Percentiles rank a stretch among this genome's conserved stretches.
Conservation (phyloP, 2,329 filamentous ascomycete species). For the Leptographium flavum region DNA sequence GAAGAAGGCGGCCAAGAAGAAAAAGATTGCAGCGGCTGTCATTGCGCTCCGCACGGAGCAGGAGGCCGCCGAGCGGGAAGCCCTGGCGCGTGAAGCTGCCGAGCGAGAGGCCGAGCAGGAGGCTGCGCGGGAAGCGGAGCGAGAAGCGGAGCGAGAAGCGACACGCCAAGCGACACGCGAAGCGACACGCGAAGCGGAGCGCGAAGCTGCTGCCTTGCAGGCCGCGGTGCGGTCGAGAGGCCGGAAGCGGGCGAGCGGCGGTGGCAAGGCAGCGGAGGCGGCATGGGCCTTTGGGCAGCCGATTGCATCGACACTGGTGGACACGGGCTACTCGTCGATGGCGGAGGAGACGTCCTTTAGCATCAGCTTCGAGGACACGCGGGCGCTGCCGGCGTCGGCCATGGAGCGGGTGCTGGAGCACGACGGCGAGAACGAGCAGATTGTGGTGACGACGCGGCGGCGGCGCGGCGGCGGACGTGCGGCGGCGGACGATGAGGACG, state of each 20-base stretch:
- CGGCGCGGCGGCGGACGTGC: constrained; percentile 40
- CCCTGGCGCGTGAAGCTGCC: not conserved
- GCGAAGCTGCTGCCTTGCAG: not conserved
- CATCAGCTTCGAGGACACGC: constrained; percentile 36
- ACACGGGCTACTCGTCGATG: constrained; percentile 31
- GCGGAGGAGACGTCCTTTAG: constrained; percentile 37
- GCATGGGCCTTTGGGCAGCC: constrained; percentile 48
- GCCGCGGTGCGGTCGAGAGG: not conserved
- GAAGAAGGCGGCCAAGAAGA: not conserved
- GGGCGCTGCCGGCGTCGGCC: constrained; percentile 46
- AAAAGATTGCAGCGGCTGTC: not conserved
- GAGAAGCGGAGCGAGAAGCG: no score
- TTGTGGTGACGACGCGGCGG: constrained; percentile 71
- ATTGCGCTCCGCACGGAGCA: not conserved
- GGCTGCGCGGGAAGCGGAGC: no score
- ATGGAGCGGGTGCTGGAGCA: constrained; percentile 48
- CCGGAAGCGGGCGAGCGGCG: not conserved
- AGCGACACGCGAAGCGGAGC: no score
- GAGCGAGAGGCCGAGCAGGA: not conserved
- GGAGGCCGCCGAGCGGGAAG: not conserved
- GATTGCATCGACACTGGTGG: constrained; percentile 35
- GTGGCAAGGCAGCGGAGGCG: not conserved
- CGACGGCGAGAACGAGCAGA: constrained; percentile 49
- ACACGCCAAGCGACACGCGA: no score
- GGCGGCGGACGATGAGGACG: constrained; percentile 25